Conservation (phyloP, 805 yeast genomes). For the Monosporozyma aerobia region DNA sequence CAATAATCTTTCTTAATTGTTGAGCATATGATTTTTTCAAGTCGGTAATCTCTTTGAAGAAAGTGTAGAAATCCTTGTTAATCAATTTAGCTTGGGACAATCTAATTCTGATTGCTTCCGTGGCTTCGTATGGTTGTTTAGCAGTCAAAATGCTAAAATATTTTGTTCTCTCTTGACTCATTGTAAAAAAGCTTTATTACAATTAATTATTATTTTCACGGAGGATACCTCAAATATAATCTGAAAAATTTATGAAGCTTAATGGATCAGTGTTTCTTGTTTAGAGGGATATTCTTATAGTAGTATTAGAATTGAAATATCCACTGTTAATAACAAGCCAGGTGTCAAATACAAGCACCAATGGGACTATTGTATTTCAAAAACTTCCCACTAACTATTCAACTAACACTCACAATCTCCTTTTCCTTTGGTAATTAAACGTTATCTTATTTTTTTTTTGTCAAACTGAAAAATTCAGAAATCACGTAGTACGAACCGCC, state of each 20-base stretch:
- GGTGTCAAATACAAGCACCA: neutral
- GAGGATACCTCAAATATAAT: neutral
- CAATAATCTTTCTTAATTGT: constrained; percentile 34
- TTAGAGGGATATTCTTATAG: neutral
- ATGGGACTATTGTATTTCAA: neutral
- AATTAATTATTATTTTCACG: no score
- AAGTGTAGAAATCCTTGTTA: constrained; percentile 51
- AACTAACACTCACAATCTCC: neutral
- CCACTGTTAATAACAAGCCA: neutral
- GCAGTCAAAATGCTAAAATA: constrained; percentile 32
- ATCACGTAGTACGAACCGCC: neutral
- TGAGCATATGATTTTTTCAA: constrained; percentile 40
- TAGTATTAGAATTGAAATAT: no score
- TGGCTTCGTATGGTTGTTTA: constrained; percentile 48
- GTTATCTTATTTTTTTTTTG: neutral
- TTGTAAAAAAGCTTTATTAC: neutral
- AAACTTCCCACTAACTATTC: neutral
- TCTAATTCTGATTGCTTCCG: constrained; percentile 50
- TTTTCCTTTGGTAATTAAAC: neutral
- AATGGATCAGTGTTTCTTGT: neutral
- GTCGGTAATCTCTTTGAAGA: constrained; percentile 48
- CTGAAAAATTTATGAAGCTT: neutral
- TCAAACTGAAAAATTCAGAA: neutral
- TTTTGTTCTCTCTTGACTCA: constrained; percentile 26
- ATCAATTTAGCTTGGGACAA: constrained; percentile 44